phyloP scores from a whole-genome alignment of 441 rosid genomes.

The Syzygium malaccense region DNA sequence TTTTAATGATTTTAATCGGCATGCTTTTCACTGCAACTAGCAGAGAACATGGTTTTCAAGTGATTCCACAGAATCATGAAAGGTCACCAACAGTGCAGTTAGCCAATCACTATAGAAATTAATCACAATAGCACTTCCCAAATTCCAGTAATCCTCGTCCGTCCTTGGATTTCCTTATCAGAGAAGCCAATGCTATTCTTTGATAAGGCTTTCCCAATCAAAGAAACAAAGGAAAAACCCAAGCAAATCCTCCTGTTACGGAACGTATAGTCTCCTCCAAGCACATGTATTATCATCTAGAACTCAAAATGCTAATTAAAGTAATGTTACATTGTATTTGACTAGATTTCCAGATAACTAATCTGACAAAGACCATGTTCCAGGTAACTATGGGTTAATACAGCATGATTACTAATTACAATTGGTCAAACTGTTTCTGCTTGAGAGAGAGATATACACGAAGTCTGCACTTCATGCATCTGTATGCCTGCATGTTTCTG shows the following conservation, averaged over 20 bases:
- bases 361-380: neutral
- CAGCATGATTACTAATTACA: neutral
- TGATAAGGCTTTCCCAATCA: neutral
- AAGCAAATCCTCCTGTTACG: neutral
- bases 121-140: neutral
- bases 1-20: neutral
- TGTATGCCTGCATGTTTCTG: neutral
- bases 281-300: too few species aligned
- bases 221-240: neutral
- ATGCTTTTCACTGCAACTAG: neutral
- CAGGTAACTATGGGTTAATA: neutral
- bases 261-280: too few species aligned
- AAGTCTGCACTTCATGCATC: neutral
- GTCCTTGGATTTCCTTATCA: too few species aligned
- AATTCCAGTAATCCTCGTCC: neutral
- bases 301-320: too few species aligned
- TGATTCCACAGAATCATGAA: neutral
- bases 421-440: too few species aligned
- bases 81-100: neutral
- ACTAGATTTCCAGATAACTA: neutral
- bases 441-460: neutral
- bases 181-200: neutral
- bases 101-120: neutral
- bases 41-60: neutral
- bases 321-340: neutral